Percentiles rank a stretch among this genome's conserved stretches.
Evolutionary conservation across 257 asterid genomes (phyloP).

Genomic region (Plantago ovata): DNA sequence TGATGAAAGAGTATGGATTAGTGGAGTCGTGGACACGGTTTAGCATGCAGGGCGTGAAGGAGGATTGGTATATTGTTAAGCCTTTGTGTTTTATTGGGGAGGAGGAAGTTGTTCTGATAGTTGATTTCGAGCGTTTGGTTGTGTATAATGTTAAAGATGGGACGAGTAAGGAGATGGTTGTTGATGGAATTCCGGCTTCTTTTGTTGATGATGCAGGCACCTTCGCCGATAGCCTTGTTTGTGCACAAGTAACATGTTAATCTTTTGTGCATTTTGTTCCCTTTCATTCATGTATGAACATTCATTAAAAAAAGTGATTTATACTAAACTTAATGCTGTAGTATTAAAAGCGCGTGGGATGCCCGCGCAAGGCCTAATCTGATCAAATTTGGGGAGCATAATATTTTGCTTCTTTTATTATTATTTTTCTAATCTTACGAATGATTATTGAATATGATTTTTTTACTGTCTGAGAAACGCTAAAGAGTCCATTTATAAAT

Average conservation of each 20-base stretch:
- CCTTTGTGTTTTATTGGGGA: conserved; percentile 13
- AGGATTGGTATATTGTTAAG: not conserved
- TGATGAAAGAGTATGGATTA: conserved; percentile 1
- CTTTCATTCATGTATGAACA: too few species aligned
- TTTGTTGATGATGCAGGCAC: not conserved
- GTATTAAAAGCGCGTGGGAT: too few species aligned
- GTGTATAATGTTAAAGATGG: not conserved
- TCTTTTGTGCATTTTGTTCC: too few species aligned
- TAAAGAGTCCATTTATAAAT: too few species aligned
- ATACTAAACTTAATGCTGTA: too few species aligned
- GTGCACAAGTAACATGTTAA: not conserved
- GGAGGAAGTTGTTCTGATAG: not conserved
- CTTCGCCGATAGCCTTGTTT: conserved; percentile 7
- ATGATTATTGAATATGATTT: too few species aligned
- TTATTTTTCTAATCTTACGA: too few species aligned
- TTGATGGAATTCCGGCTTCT: not conserved
- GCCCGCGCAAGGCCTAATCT: too few species aligned
- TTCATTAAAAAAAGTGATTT: too few species aligned
- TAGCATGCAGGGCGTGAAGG: not conserved
- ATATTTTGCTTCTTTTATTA: too few species aligned
- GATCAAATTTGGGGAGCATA: too few species aligned
- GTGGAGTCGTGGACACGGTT: not conserved
- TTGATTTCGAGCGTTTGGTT: not conserved
- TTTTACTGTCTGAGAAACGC: too few species aligned
- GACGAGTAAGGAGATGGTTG: not conserved